phyloP scores from a whole-genome alignment of 805 yeast species.

The Dipodascopsis uninucleata region DNA sequence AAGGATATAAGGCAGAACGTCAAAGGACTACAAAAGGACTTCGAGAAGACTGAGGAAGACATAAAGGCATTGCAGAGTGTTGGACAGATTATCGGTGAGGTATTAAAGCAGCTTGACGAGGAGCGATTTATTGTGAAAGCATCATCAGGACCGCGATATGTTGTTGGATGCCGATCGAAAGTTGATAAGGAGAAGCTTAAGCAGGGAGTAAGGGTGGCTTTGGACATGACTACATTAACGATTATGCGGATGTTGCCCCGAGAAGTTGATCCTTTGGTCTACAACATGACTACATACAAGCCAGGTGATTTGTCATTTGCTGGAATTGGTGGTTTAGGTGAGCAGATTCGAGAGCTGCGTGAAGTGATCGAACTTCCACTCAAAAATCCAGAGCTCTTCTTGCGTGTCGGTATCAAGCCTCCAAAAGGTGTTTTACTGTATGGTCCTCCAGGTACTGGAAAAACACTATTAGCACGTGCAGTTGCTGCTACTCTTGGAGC shows the following conservation, averaged over 20 bases:
- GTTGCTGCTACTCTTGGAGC: conserved; percentile 99
- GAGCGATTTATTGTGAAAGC: conserved; percentile 96
- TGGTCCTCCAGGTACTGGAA: conserved; percentile 99
- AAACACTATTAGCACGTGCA: conserved; percentile 92
- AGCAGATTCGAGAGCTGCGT: conserved; percentile 92
- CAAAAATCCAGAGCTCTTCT: conserved; percentile 92
- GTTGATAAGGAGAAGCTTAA: conserved; percentile 76
- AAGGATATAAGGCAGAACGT: conserved; percentile 79
- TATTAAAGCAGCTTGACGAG: conserved; percentile 88
- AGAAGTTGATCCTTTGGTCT: conserved; percentile 96
- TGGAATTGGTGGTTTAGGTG: conserved; percentile 93
- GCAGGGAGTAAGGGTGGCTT: conserved; percentile 93
- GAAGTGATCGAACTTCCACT: conserved; percentile 92
- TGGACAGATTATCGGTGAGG: conserved; percentile 97
- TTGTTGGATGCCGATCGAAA: conserved; percentile 94
- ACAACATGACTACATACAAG: conserved; percentile 96
- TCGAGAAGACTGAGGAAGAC: conserved; percentile 92
- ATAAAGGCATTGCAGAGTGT: conserved; percentile 95
- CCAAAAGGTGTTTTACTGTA: conserved; percentile 95
- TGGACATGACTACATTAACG: conserved; percentile 96
- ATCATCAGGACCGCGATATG: conserved; percentile 93
- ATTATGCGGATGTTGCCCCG: conserved; percentile 96
- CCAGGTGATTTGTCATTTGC: conserved; percentile 96
- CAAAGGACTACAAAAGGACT: conserved; percentile 76
- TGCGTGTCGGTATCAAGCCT: conserved; percentile 96